Conservation (phyloP, 306 rosid genomes). For the Potentilla sterilis region DNA sequence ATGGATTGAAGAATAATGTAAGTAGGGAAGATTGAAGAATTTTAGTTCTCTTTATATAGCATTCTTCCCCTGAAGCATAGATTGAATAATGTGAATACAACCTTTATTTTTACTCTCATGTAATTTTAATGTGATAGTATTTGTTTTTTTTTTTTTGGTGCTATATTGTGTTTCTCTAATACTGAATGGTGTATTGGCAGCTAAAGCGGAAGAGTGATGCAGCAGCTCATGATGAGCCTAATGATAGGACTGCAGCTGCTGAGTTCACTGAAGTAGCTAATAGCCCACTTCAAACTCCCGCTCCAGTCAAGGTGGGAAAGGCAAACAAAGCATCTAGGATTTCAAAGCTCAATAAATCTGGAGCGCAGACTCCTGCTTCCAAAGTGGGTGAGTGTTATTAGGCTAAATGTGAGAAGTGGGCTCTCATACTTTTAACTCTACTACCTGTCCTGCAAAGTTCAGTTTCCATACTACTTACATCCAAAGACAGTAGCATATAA, state of each 20-base stretch:
- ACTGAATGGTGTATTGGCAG: slow-evolving; percentile 46
- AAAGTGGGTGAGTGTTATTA: slow-evolving; percentile 55
- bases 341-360: slow-evolving; percentile 66
- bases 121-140: too few relatives aligned
- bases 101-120: too few relatives aligned
- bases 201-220: slow-evolving; percentile 72
- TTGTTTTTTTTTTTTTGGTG: too few relatives aligned
- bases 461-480: slow-evolving; percentile 11
- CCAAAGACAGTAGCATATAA: slow-evolving; percentile 10
- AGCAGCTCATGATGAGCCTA: slow-evolving; percentile 59
- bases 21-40: neutral
- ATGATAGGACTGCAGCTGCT: slow-evolving; percentile 51
- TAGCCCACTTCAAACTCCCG: slow-evolving; percentile 65
- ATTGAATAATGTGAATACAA: too few relatives aligned
- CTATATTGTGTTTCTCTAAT: too few relatives aligned
- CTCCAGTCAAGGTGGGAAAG: slow-evolving; percentile 61
- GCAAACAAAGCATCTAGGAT: slow-evolving; percentile 71
- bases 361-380: slow-evolving; percentile 70
- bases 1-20: neutral
- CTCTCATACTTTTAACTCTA: slow-evolving; percentile 7
- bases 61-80: neutral
- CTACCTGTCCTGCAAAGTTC: neutral
- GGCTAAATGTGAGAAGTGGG: slow-evolving; percentile 20
- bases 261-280: slow-evolving; percentile 47
- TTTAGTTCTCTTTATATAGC: neutral